A percentile compares a stretch with the other conserved stretches of the same genome.
These are phyloP conservation scores for Viridothelium virens DNA, from an alignment of 495 filamentous ascomycete species.

Conservation along the genomic window DNA sequence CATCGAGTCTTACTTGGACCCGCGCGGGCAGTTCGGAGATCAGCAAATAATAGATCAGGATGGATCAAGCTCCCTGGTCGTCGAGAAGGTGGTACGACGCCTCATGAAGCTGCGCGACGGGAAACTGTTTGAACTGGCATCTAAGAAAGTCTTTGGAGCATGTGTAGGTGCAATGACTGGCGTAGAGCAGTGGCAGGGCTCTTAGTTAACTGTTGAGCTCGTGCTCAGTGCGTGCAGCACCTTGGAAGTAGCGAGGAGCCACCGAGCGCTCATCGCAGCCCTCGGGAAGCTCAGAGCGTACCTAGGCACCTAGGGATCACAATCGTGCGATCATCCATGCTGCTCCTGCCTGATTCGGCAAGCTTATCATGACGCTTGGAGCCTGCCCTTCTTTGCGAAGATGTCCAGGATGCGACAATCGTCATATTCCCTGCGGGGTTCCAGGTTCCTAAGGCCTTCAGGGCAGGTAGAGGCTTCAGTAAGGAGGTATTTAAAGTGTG, in stretches of 20 bases:
- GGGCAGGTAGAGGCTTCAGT: neutral
- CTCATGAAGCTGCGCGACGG: no score
- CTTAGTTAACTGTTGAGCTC: neutral
- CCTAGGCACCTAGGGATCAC: neutral
- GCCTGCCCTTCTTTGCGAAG: neutral
- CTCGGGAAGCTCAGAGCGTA: neutral
- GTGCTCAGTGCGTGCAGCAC: neutral
- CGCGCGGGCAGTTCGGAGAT: no score
- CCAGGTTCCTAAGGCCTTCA: neutral
- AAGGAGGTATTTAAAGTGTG: neutral
- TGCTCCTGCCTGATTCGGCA: constrained; percentile 4
- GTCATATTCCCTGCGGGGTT: neutral
- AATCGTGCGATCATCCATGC: neutral
- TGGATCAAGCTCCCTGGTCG: no score
- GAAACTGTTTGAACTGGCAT: no score
- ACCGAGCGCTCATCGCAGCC: no score
- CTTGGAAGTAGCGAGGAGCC: neutral
- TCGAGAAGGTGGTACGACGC: no score
- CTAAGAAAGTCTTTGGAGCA: no score
- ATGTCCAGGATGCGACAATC: neutral
- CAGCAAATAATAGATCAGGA: no score
- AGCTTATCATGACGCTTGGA: neutral
- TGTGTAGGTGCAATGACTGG: no score
- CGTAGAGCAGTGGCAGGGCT: no score
- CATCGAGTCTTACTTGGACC: no score